Evolutionary conservation across 768 basidiomycete species (phyloP), one percentile per base, ranked within the genome.

Genomic region (Paxillus rubicundulus): DNA sequence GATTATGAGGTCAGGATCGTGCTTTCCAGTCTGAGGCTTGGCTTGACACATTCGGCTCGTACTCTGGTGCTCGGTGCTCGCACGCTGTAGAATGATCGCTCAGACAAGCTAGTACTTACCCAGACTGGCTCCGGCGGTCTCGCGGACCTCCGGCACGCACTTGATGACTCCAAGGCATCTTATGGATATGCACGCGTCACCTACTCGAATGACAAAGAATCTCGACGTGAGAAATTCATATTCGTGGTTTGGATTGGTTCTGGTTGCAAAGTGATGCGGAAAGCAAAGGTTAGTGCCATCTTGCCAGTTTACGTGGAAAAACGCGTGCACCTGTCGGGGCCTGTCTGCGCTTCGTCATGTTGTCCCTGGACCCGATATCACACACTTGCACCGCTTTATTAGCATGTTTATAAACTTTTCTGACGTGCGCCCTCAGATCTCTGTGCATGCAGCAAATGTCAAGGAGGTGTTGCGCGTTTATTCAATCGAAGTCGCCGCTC

Each of bases 371-470:
- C 28, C 30, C 20, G 24, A 49, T 20, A 48, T 62, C 68, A 66
- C 68, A 70, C 62, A 54, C 55, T 27, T 52, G 24, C 38, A 61
- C 50, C 49, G 56, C 61, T 57, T 65, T 68, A 49, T 51, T 56
- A 40, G 51, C 30, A 45, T 53, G 47, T 56, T 64, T 70, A 67
- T 69, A 63, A 65, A 60, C 64, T 45, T 47, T 59, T 49, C 56
- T 54, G 56, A 47, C 53, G 48, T 50, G 47, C 52, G 49, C 49
- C 47, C 30, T 36, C 61, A 95, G 92, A 89, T 96, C 64, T 96
- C 94, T 53, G 93, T 98, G 4, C 94, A 98, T 65, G 65, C 85
- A 21, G 88, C 89, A 58, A 86, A 92, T 72, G 92, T 97, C 71
- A 96, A 97, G 75, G 65, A 73, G 43, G 84, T 87, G 51, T 71